A percentile compares a stretch with the other conserved stretches of the same genome.
These are phyloP conservation scores for Claviceps lovelessii DNA, from an alignment of 2,329 filamentous ascomycete species.

Conservation along the genomic window DNA sequence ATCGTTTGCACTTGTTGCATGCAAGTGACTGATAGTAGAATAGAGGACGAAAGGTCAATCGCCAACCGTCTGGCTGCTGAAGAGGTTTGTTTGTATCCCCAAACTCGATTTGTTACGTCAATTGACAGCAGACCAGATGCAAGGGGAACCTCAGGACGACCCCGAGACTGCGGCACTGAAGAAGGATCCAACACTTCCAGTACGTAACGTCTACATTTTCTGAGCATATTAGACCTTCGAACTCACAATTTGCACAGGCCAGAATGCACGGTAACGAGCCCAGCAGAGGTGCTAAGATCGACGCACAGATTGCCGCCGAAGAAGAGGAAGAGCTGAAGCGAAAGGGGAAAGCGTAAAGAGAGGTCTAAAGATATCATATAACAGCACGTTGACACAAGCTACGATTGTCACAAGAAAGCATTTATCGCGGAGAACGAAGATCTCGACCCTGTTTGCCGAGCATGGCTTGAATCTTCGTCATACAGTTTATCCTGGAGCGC, in stretches of 20 bases:
- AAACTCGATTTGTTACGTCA: background rate
- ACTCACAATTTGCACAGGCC: conserved; percentile 29
- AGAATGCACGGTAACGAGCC: conserved; percentile 58
- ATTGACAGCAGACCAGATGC: conserved; percentile 14
- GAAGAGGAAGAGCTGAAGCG: conserved; percentile 49
- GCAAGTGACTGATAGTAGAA: background rate
- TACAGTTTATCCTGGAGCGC: too few relatives aligned
- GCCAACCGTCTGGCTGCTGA: conserved; percentile 56
- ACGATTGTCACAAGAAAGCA: background rate
- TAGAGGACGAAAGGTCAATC: conserved; percentile 58
- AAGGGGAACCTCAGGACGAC: conserved; percentile 31
- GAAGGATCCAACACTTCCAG: conserved; percentile 46
- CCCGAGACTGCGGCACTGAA: conserved; percentile 29
- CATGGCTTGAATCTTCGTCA: too few relatives aligned
- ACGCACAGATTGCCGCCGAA: conserved; percentile 52
- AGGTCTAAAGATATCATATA: background rate
- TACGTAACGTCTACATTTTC: conserved; percentile 22
- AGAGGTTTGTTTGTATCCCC: conserved; percentile 31
- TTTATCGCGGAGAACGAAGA: too few relatives aligned
- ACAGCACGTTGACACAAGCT: background rate
- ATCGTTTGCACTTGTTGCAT: too few relatives aligned
- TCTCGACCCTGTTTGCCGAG: too few relatives aligned
- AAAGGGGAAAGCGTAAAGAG: conserved; percentile 30
- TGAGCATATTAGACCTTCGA: background rate
- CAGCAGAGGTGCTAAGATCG: conserved; percentile 56